Percentiles rank a stretch among this genome's conserved stretches.
Conservation (phyloP, 495 filamentous ascomycete genomes). For the Aspergillus leporis region DNA sequence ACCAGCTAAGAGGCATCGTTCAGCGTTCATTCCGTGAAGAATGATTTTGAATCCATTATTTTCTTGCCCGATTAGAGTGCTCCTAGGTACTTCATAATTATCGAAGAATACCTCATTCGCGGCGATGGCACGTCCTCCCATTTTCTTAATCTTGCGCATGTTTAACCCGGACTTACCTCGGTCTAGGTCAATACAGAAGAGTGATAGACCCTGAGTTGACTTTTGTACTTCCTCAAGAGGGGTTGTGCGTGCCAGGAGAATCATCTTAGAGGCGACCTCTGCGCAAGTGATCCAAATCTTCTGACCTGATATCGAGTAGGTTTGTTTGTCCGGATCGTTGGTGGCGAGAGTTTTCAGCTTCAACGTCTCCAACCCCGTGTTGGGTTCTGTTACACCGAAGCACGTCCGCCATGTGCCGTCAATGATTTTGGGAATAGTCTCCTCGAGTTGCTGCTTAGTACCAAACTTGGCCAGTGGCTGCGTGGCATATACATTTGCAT, state of each 20-base stretch:
- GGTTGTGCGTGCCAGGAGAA: constrained; percentile 73
- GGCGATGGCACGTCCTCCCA: constrained; percentile 77
- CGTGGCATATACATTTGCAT: constrained; percentile 78
- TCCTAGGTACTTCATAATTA: constrained; percentile 60
- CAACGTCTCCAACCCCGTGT: constrained; percentile 74
- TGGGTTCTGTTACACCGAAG: constrained; percentile 67
- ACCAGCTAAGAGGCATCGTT: constrained; percentile 73
- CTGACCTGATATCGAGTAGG: constrained; percentile 67
- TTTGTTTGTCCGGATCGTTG: constrained; percentile 44
- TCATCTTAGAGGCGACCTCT: constrained; percentile 75
- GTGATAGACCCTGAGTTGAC: constrained; percentile 66
- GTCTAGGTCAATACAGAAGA: constrained; percentile 77
- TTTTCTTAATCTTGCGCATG: constrained; percentile 73
- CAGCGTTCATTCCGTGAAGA: constrained; percentile 82
- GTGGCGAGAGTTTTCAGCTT: constrained; percentile 62
- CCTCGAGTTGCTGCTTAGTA: constrained; percentile 55
- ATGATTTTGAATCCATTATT: constrained; percentile 75
- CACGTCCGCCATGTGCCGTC: constrained; percentile 67
- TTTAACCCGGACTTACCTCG: constrained; percentile 55
- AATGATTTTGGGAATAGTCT: constrained; percentile 68
- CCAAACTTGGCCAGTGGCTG: constrained; percentile 75
- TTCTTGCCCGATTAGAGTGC: constrained; percentile 66
- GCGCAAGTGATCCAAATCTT: constrained; percentile 86
- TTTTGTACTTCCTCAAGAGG: constrained; percentile 64
- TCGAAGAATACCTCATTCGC: constrained; percentile 86